Conservation (phyloP, 2,329 filamentous ascomycete genomes). For the Ceratocystiopsis minuta region DNA sequence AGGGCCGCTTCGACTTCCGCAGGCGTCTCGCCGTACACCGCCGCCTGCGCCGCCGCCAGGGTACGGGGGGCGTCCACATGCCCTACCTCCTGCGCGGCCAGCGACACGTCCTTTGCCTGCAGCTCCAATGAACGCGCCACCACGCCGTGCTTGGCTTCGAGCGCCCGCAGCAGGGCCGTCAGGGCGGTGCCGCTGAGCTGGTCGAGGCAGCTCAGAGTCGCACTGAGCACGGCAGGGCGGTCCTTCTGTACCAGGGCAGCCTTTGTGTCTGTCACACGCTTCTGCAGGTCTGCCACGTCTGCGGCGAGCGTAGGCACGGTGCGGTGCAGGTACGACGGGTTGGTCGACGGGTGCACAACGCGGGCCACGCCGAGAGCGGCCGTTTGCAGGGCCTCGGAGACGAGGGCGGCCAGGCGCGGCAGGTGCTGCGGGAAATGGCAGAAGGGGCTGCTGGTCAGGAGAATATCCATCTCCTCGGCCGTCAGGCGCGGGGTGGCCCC, state of each 20-base stretch:
- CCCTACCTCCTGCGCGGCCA: slow-evolving; percentile 23
- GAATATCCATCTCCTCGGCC: slow-evolving; percentile 19
- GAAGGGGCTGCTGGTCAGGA: slow-evolving; percentile 33
- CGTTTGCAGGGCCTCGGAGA: slow-evolving; percentile 31
- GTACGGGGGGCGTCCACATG: slow-evolving; percentile 20
- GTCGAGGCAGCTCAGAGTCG: slow-evolving; percentile 22
- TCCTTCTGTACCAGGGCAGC: slow-evolving; percentile 16
- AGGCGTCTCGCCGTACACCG: slow-evolving; percentile 22
- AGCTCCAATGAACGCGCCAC: slow-evolving; percentile 33
- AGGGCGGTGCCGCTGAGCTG: slow-evolving; percentile 20
- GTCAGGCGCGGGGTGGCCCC: slow-evolving; percentile 12
- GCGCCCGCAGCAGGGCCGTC: slow-evolving; percentile 25
- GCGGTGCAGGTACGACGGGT: slow-evolving; percentile 40
- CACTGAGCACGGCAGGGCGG: slow-evolving; percentile 21
- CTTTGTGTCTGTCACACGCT: slow-evolving; percentile 15
- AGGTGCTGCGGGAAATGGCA: slow-evolving; percentile 28
- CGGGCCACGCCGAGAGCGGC: slow-evolving; percentile 31
- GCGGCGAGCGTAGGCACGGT: slow-evolving; percentile 30
- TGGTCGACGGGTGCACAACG: slow-evolving; percentile 29
- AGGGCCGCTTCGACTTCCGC: slow-evolving; percentile 25
- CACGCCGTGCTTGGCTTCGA: slow-evolving; percentile 37
- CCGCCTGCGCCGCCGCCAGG: slow-evolving; percentile 17
- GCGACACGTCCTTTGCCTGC: slow-evolving; percentile 25
- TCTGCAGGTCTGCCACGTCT: slow-evolving; percentile 20
- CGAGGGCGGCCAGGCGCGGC: slow-evolving; percentile 25